These are phyloP conservation scores for Parasarocladium wereldwijsianum DNA, from an alignment of 2,329 filamentous ascomycete species.

Conservation along the genomic window DNA sequence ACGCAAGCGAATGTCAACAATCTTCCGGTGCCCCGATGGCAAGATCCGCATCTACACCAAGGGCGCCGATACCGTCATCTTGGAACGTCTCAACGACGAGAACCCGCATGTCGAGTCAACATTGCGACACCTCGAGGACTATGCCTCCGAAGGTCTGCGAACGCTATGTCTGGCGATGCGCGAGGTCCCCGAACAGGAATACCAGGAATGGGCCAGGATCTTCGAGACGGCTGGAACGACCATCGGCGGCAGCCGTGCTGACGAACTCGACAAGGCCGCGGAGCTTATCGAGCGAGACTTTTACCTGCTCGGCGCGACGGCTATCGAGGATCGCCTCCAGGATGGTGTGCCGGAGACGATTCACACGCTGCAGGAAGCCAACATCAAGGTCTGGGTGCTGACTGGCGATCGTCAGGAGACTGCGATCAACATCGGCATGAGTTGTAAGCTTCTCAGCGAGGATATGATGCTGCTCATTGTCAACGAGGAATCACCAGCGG, in stretches of 20 bases:
- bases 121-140: conserved; percentile 91
- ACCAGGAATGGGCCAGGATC: conserved; percentile 70
- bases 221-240: conserved; percentile 83
- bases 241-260: conserved; percentile 78
- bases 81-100: conserved; percentile 72
- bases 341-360: conserved; percentile 98
- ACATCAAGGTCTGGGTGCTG: conserved; percentile 97
- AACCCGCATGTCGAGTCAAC: conserved; percentile 85
- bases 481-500: conserved; percentile 71
- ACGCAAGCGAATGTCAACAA: conserved; percentile 92
- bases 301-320: conserved; percentile 81
- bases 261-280: conserved; percentile 92
- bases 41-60: conserved; percentile 92
- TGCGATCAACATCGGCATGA: conserved; percentile 99
- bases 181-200: conserved; percentile 82
- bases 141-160: conserved; percentile 87
- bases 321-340: conserved; percentile 92
- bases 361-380: conserved; percentile 87
- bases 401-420: conserved; percentile 97
- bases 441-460: conserved; percentile 93
- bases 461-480: conserved; percentile 97
- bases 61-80: conserved; percentile 91
- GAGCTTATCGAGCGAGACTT: conserved; percentile 92
- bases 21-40: conserved; percentile 91
- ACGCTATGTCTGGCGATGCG: conserved; percentile 92